Evolutionary conservation across 192 early-diverging fungal genomes (phyloP).

Genomic region (Entrophospora sp.): DNA sequence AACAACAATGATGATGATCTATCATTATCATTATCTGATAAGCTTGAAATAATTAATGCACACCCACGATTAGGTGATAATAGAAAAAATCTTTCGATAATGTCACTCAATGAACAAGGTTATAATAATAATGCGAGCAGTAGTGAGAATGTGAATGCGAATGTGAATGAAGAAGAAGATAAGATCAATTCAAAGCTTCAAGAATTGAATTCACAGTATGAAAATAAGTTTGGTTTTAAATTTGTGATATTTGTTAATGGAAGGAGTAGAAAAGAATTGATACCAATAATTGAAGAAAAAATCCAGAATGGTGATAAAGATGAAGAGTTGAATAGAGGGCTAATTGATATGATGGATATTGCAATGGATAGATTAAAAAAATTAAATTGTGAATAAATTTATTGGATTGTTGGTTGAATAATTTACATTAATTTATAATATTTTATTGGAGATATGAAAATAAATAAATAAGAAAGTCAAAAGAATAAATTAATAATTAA

Average conservation of each 20-base stretch:
- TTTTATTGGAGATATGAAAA: no score
- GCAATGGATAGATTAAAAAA: constrained; percentile 72
- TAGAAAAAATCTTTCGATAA: constrained; percentile 56
- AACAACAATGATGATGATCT: constrained; percentile 42
- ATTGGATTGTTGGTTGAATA: no score
- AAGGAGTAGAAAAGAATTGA: constrained; percentile 60
- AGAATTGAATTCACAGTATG: constrained; percentile 57
- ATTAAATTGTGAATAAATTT: constrained; percentile 6
- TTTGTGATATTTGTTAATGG: constrained; percentile 81
- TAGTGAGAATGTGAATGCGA: not conserved
- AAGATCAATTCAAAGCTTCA: constrained; percentile 46
- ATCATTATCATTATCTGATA: constrained; percentile 51
- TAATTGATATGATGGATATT: constrained; percentile 74
- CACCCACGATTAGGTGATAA: constrained; percentile 82
- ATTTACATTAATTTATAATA: no score
- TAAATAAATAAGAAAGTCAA: no score
- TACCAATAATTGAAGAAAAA: constrained; percentile 65
- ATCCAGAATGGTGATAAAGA: constrained; percentile 51
- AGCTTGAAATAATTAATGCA: constrained; percentile 76
- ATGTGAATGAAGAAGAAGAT: constrained; percentile 34
- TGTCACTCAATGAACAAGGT: constrained; percentile 66
- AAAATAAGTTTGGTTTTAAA: constrained; percentile 68
- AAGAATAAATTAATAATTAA: no score
- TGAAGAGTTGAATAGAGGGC: constrained; percentile 60
- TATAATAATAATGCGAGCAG: constrained; percentile 34